phyloP scores from a whole-genome alignment of 306 rosid genomes.

The Styphnolobium japonicum region DNA sequence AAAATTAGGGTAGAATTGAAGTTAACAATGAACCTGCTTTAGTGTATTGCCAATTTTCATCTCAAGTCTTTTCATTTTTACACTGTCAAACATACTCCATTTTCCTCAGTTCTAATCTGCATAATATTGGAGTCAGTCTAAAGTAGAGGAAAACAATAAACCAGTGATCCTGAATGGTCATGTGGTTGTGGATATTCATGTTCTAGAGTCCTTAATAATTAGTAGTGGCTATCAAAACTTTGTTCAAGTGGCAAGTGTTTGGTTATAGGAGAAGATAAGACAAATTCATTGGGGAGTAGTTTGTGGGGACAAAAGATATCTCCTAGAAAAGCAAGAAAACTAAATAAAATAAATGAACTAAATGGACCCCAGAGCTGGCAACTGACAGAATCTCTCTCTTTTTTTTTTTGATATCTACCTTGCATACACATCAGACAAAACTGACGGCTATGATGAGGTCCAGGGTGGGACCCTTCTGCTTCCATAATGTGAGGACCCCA shows the following conservation, averaged over 20 bases:
- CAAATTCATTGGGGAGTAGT: background rate
- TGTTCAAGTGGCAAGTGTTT: background rate
- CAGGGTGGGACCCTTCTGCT: slow-evolving; percentile 30
- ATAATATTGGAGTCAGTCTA: background rate
- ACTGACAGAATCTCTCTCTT: slow-evolving; percentile 28
- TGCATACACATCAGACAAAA: slow-evolving; percentile 69
- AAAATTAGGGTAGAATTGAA: background rate
- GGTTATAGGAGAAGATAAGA: background rate
- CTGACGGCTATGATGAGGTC: slow-evolving; percentile 50
- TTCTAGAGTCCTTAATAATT: background rate
- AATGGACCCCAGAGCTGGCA: slow-evolving; percentile 37
- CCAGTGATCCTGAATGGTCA: background rate
- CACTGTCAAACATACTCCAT: background rate
- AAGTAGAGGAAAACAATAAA: background rate
- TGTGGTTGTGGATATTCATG: background rate
- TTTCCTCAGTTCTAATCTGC: background rate
- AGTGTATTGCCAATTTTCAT: background rate
- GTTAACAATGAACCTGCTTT: background rate
- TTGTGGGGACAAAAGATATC: slow-evolving; percentile 1
- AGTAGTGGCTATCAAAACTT: background rate
- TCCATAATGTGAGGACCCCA: slow-evolving; percentile 38
- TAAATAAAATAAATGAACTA: slow-evolving; percentile 32
- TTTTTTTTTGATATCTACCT: slow-evolving; percentile 49
- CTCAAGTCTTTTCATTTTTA: background rate
- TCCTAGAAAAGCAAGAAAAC: background rate